These are phyloP conservation scores for Candida sonorensis DNA, from an alignment of 805 yeast genomes.

Conservation along the genomic window DNA sequence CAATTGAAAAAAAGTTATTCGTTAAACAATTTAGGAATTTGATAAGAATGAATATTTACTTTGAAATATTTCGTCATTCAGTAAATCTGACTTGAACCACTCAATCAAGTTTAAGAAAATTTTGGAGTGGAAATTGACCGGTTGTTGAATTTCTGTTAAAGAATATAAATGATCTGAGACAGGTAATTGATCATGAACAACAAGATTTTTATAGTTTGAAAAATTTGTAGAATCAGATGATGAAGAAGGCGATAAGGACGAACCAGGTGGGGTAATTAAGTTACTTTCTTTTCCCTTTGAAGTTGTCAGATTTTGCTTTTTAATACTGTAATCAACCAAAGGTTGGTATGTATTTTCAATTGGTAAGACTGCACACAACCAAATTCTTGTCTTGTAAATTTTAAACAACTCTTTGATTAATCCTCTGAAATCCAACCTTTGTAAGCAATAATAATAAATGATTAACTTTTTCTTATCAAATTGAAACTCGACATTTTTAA, in stretches of 20 bases:
- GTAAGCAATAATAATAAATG: conserved; percentile 58
- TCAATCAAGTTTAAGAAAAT: conserved; percentile 41
- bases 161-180: conserved; percentile 35
- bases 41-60: conserved; percentile 24
- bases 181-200: conserved; percentile 23
- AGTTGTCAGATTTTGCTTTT: too few relatives aligned
- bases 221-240: conserved; percentile 20
- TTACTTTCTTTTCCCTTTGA: too few relatives aligned
- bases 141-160: conserved; percentile 27
- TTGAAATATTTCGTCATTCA: conserved; percentile 19
- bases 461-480: conserved; percentile 74
- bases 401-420: conserved; percentile 68
- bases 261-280: conserved; percentile 5
- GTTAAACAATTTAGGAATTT: too few relatives aligned
- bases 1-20: too few relatives aligned
- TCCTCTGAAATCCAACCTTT: conserved; percentile 67
- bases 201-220: conserved; percentile 31
- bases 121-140: conserved; percentile 46
- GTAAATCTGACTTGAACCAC: conserved; percentile 35
- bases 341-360: conserved; percentile 28
- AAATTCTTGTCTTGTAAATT: conserved; percentile 71
- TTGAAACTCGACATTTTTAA: conserved; percentile 74
- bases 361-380: conserved; percentile 69
- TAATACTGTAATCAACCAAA: conserved; percentile 24
- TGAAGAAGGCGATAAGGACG: conserved; percentile 9